Evolutionary conservation across 768 basidiomycete species (phyloP).

Genomic region (Leccinum broughii): DNA sequence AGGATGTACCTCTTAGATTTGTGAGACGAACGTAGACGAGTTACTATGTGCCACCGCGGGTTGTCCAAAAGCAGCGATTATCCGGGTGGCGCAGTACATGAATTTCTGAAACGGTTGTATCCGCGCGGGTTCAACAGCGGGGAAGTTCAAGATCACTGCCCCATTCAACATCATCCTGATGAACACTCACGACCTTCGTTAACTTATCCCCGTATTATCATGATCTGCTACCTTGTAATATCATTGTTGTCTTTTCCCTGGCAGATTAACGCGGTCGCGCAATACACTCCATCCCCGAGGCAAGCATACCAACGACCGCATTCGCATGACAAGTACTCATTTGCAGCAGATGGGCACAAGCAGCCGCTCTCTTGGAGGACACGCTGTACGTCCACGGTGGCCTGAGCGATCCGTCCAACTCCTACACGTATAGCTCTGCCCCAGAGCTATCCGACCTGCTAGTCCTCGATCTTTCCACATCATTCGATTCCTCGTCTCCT

Average conservation of each 20-base stretch:
- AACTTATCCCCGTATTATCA: conserved; percentile 16
- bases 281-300: conserved; percentile 30
- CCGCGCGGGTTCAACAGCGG: conserved; percentile 11
- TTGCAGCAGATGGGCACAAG: conserved; percentile 80
- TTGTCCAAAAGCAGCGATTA: conserved; percentile 15
- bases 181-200: conserved; percentile 20
- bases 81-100: neutral
- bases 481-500: conserved; percentile 61
- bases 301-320: neutral
- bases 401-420: conserved; percentile 68
- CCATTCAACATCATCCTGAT: conserved; percentile 10
- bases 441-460: conserved; percentile 73
- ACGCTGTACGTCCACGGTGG: conserved; percentile 78
- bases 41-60: neutral
- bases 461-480: conserved; percentile 57
- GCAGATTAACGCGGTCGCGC: conserved; percentile 13
- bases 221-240: conserved; percentile 12
- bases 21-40: conserved; percentile 13
- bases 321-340: conserved; percentile 9
- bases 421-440: conserved; percentile 72
- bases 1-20: conserved; percentile 25
- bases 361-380: conserved; percentile 55
- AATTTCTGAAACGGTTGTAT: neutral
- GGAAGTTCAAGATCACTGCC: neutral
- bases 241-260: conserved; percentile 17